Conservation (phyloP, 148 eudicot genomes). For the Mesembryanthemum crystallinum region DNA sequence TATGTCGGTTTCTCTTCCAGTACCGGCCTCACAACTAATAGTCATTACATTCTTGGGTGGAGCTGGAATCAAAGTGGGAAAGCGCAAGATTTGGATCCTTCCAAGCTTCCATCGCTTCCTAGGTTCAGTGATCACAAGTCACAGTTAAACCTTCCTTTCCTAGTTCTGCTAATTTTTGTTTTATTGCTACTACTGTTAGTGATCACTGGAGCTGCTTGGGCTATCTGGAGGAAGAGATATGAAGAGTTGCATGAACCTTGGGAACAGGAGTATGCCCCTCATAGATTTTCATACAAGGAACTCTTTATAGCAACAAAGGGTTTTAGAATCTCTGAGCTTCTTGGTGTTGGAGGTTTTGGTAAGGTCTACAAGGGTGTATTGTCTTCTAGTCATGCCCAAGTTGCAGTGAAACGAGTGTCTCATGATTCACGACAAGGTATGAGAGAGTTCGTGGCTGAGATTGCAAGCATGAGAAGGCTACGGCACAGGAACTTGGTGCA, state of each 20-base stretch:
- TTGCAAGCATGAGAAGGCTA: conserved; percentile 29
- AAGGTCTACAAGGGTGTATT: conserved; percentile 44
- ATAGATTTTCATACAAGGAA: conserved; percentile 31
- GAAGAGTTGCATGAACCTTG: conserved; percentile 28
- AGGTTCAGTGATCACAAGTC: conserved; percentile 12
- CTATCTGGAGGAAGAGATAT: conserved; percentile 18
- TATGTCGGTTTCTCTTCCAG: conserved; percentile 44
- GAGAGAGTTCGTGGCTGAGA: conserved; percentile 46
- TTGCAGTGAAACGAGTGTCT: conserved; percentile 48
- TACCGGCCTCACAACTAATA: conserved; percentile 30
- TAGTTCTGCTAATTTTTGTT: conserved; percentile 14
- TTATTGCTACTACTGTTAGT: conserved; percentile 9
- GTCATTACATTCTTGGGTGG: conserved; percentile 46
- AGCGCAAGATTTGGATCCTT: conserved; percentile 32
- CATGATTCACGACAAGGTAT: conserved; percentile 47
- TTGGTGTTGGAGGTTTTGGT: conserved; percentile 52
- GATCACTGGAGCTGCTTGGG: conserved; percentile 5
- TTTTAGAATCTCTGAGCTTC: conserved; percentile 20
- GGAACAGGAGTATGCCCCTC: conserved; percentile 33
- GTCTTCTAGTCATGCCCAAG: conserved; percentile 22
- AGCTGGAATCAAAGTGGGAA: conserved; percentile 41
- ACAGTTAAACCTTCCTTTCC: not conserved
- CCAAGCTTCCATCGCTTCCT: conserved; percentile 32
- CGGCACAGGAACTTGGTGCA: conserved; percentile 34
- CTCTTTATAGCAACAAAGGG: conserved; percentile 31